Conservation (phyloP, 768 basidiomycete genomes). For the Daedalea quercina region DNA sequence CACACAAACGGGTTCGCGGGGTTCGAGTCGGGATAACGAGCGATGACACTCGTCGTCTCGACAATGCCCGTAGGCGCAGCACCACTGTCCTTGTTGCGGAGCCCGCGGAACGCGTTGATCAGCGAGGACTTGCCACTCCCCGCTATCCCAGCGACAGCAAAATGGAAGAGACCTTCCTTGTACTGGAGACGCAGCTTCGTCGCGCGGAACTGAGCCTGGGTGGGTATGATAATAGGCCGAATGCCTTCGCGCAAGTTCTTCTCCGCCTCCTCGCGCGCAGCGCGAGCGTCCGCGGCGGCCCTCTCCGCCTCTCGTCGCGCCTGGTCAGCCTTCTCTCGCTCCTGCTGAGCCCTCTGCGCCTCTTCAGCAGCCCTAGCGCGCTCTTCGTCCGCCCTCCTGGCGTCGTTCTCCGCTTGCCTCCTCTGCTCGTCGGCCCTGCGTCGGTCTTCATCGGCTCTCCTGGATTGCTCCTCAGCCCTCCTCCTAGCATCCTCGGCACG, state of each 20-base stretch:
- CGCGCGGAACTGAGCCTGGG: not conserved
- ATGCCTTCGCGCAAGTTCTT: not conserved
- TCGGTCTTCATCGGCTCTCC: not conserved
- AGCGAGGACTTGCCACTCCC: conserved; percentile 2
- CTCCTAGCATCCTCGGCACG: not conserved
- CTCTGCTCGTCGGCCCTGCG: not conserved
- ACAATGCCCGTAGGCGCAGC: not conserved
- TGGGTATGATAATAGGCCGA: not conserved
- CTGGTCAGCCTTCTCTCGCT: not conserved
- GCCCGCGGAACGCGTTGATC: conserved; percentile 1
- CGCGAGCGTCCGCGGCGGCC: not conserved
- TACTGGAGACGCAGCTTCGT: not conserved
- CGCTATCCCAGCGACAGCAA: not conserved
- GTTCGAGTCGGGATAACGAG: not conserved
- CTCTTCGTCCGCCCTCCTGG: not conserved
- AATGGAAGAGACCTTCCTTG: not conserved
- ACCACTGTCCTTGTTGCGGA: not conserved
- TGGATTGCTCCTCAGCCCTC: not conserved
- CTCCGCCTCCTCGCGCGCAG: not conserved
- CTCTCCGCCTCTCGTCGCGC: not conserved
- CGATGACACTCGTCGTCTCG: conserved; percentile 1
- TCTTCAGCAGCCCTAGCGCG: not conserved
- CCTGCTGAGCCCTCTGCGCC: not conserved
- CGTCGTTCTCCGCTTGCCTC: not conserved
- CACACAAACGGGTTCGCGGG: conserved; percentile 1